Percentiles rank a stretch among this genome's conserved stretches.
Evolutionary conservation across 225 moss, liverwort and hornwort species (phyloP).

Genomic region (Anthoceros angustus): DNA sequence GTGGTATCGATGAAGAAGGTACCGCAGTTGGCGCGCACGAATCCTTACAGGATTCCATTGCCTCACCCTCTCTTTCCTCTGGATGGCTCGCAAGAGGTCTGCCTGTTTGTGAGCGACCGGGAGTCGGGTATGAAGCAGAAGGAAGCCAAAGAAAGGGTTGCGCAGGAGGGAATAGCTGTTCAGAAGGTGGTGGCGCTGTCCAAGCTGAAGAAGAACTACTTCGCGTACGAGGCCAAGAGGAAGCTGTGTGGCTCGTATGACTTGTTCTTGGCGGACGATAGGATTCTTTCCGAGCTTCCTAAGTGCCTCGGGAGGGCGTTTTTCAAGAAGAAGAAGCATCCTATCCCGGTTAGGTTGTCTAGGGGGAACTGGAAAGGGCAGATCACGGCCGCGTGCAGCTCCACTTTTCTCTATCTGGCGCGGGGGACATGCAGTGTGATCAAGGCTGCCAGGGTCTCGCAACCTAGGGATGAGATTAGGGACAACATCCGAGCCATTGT

Average conservation of each 20-base stretch:
- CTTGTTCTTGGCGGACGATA: conserved; percentile 59
- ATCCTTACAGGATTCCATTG: conserved; percentile 35
- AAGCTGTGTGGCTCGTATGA: conserved; percentile 78
- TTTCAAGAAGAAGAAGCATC: conserved; percentile 78
- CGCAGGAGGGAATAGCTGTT: conserved; percentile 39
- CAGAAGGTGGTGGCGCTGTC: conserved; percentile 53
- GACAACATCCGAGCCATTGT: conserved; percentile 37
- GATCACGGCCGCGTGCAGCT: conserved; percentile 37
- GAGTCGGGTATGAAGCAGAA: conserved; percentile 33
- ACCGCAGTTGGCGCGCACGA: conserved; percentile 40
- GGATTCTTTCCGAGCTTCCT: conserved; percentile 42
- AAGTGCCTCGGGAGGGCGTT: conserved; percentile 62
- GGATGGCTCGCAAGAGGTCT: conserved; percentile 38
- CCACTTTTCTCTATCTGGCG: conserved; percentile 49
- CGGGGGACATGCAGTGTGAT: conserved; percentile 63
- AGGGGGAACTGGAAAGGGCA: conserved; percentile 57
- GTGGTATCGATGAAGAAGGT: conserved; percentile 49
- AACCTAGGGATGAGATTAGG: conserved; percentile 41
- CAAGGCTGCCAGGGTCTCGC: conserved; percentile 57
- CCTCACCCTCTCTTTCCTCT: conserved; percentile 41
- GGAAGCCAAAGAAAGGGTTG: conserved; percentile 39
- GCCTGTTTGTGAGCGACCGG: conserved; percentile 48
- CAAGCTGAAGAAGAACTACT: conserved; percentile 57
- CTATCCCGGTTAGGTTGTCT: conserved; percentile 48
- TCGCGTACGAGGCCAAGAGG: conserved; percentile 50